A percentile compares a stretch with the other conserved stretches of the same genome.
phyloP scores from a whole-genome alignment of 805 yeast species.

The Teunomyces tritomae region DNA sequence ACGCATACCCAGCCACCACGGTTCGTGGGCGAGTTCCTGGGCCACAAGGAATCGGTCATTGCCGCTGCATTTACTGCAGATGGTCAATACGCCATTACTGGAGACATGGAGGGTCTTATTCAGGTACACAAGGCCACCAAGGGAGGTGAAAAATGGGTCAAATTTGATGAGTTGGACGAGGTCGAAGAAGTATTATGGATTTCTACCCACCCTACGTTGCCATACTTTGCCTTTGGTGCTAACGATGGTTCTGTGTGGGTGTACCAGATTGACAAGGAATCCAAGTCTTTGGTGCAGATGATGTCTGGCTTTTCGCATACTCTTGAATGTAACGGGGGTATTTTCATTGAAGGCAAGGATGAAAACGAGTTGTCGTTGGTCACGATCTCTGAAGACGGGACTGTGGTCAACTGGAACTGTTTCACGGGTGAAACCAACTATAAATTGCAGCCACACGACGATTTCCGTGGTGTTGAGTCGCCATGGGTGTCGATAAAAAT shows the following conservation, averaged over 20 bases:
- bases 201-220: conserved; percentile 70
- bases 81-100: conserved; percentile 80
- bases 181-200: conserved; percentile 91
- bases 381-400: conserved; percentile 81
- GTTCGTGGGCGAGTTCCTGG: conserved; percentile 69
- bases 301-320: conserved; percentile 83
- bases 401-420: conserved; percentile 86
- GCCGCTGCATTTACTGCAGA: conserved; percentile 80
- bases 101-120: conserved; percentile 91
- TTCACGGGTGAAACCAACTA: conserved; percentile 70
- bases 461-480: conserved; percentile 70
- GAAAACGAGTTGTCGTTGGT: conserved; percentile 62
- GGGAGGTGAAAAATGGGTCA: conserved; percentile 82
- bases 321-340: conserved; percentile 75
- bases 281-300: conserved; percentile 54
- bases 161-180: conserved; percentile 70
- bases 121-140: conserved; percentile 68
- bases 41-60: conserved; percentile 86
- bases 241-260: conserved; percentile 94
- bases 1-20: conserved; percentile 83
- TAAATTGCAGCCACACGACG: conserved; percentile 57
- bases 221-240: conserved; percentile 88
- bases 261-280: conserved; percentile 61
- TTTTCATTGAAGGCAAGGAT: conserved; percentile 55
- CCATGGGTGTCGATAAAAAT: conserved; percentile 84